Evolutionary conservation across 352 stramenopile species (phyloP).

Genomic region (Pythium apleroticum): DNA sequence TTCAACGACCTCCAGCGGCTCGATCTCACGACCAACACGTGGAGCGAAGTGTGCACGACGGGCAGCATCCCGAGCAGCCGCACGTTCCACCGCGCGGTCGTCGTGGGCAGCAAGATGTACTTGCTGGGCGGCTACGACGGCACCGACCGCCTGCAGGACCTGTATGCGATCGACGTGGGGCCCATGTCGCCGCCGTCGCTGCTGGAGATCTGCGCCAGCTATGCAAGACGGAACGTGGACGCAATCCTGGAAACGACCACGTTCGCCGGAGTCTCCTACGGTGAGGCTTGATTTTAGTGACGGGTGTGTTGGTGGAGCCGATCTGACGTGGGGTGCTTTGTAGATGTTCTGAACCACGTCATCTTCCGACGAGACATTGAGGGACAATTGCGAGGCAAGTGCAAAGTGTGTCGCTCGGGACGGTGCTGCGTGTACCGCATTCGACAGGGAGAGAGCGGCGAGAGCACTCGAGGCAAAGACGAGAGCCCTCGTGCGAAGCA

Average conservation of each 20-base stretch:
- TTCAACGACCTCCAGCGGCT: slow-evolving; percentile 87
- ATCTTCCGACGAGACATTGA: slow-evolving; percentile 76
- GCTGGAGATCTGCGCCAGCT: slow-evolving; percentile 71
- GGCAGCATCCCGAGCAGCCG: slow-evolving; percentile 80
- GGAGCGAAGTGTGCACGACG: slow-evolving; percentile 81
- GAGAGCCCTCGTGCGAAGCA: slow-evolving; percentile 30
- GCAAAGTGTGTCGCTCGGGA: slow-evolving; percentile 66
- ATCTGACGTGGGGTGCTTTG: slow-evolving; percentile 5
- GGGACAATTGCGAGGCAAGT: slow-evolving; percentile 63
- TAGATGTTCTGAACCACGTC: slow-evolving; percentile 75
- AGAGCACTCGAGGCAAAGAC: slow-evolving; percentile 22
- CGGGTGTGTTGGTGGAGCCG: not conserved
- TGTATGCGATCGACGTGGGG: slow-evolving; percentile 87
- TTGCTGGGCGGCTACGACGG: slow-evolving; percentile 86
- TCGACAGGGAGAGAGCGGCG: slow-evolving; percentile 31
- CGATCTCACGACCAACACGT: slow-evolving; percentile 77
- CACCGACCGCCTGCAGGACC: slow-evolving; percentile 78
- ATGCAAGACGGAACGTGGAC: slow-evolving; percentile 66
- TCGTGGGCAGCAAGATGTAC: slow-evolving; percentile 84
- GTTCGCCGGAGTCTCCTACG: slow-evolving; percentile 72
- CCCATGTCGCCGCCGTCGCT: slow-evolving; percentile 67
- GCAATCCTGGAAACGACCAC: slow-evolving; percentile 61
- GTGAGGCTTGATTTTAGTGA: slow-evolving; percentile 23
- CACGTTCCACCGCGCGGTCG: slow-evolving; percentile 86
- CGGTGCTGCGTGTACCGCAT: slow-evolving; percentile 73